Evolutionary conservation across 495 filamentous ascomycete genomes (phyloP).

Genomic region (Penicillium maclennaniae): DNA sequence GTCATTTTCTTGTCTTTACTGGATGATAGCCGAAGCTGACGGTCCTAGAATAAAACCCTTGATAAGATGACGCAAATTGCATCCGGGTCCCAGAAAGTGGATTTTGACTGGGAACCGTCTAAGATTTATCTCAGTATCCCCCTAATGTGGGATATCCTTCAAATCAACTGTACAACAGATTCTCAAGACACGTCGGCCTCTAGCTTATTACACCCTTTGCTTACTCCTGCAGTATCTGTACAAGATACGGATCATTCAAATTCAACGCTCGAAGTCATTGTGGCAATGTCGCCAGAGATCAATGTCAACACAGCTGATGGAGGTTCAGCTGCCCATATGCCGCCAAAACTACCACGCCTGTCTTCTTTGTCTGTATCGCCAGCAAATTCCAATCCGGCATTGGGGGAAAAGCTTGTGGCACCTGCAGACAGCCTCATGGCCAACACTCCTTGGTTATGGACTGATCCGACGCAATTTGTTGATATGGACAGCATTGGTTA

Average conservation of each 20-base stretch:
- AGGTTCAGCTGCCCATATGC: conserved; percentile 38
- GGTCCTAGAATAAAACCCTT: conserved; percentile 34
- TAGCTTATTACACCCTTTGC: conserved; percentile 32
- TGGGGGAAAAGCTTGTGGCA: conserved; percentile 33
- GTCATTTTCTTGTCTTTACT: neutral
- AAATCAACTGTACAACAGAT: conserved; percentile 34
- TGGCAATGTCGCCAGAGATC: conserved; percentile 42
- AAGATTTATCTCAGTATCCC: conserved; percentile 48
- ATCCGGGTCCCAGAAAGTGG: conserved; percentile 39
- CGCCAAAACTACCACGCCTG: conserved; percentile 25
- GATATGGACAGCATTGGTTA: conserved; percentile 39
- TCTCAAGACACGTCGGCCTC: conserved; percentile 25
- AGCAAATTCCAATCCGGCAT: conserved; percentile 16
- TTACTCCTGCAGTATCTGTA: conserved; percentile 22
- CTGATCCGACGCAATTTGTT: conserved; percentile 38
- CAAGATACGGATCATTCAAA: conserved; percentile 24
- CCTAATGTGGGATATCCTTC: conserved; percentile 48
- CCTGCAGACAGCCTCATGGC: conserved; percentile 43
- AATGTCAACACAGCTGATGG: conserved; percentile 44
- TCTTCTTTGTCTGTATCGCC: conserved; percentile 21
- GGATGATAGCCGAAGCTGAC: neutral
- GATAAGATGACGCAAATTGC: conserved; percentile 42
- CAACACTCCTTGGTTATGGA: conserved; percentile 48
- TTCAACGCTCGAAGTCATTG: conserved; percentile 42
- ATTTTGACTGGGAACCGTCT: conserved; percentile 43